Base-by-base conservation (phyloP, 169 alveolate species). In the Eimeria acervulina region DNA sequence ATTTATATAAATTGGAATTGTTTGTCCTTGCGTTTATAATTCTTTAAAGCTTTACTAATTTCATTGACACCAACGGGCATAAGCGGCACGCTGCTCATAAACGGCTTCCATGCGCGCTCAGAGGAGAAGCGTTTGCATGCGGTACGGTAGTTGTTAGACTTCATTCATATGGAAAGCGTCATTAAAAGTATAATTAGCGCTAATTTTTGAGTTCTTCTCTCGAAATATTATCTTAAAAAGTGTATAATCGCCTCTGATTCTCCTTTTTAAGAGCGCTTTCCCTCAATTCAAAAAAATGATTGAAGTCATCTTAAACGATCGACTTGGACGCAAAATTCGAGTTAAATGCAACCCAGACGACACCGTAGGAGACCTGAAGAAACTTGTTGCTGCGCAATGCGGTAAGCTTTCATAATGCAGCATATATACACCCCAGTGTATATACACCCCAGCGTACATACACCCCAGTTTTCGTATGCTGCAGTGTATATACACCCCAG, bases 281-380 rank as follows among this genome's bases (percentile, higher is more conserved):
- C 61, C 28, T 23, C 21, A 2, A 47, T 47, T 23, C 51, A 31
- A 6, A 28, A 95, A 36, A 40, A 99, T 99, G 99, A 99, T 99
- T 42, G 99, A 99, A 98, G 99, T 99, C 38, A 98, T 99, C 47
- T 97, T 99, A 72, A 99, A 99, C 97, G 99, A 99, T 96, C 97
- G 99, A 47, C 96, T 99, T 72, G 99, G 99, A n/a, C 98, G 98
- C 95, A 99, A 99, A 97, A 99, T 99, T 19, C 97, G 99, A 93
- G 99, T 99, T 1, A 99, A 99, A 96, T 99, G 99, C 97, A 98
- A 98, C 93, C 99, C 99, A 13, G 99, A 98, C 92, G 99, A 99
- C 96, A 99, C 99, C 61, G 98, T 99, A 36, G 99, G 99, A 40
- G 99, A 98, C 96, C 97, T 99, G 47, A 99, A 99, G 97, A 98